Percentiles rank a stretch among this genome's conserved stretches.
Conservation (phyloP, 192 early-diverging fungal genomes). For the Rhizophagus sp. region DNA sequence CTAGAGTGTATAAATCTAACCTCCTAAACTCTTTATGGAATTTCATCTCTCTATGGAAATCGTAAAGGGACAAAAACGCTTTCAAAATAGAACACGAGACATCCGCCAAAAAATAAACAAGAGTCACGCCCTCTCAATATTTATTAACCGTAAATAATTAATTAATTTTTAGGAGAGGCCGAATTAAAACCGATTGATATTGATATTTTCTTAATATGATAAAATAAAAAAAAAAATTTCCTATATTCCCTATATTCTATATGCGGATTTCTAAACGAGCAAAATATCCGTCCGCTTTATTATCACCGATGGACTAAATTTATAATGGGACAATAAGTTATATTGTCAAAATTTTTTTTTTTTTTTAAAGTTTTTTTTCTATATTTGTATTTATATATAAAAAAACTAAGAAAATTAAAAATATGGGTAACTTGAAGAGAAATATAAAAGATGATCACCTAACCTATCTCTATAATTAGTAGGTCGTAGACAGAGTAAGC, state of each 20-base stretch:
- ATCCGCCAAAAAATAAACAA: background rate
- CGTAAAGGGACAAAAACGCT: background rate
- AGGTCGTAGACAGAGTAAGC: too few species aligned
- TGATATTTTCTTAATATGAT: too few species aligned
- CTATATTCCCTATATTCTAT: background rate
- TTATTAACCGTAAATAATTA: background rate
- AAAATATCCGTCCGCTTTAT: background rate
- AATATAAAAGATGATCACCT: too few species aligned
- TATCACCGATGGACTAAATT: background rate
- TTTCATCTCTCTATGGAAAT: too few species aligned
- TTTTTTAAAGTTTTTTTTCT: background rate
- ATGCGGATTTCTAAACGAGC: conserved; percentile 9
- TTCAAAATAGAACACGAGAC: background rate
- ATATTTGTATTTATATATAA: too few species aligned
- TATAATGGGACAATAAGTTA: background rate
- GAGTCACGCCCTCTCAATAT: background rate
- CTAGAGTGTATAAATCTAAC: too few species aligned
- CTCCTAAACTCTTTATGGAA: too few species aligned
- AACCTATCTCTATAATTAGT: too few species aligned
- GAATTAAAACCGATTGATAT: background rate
- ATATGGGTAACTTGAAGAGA: too few species aligned
- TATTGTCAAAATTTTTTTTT: background rate
- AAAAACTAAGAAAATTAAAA: too few species aligned
- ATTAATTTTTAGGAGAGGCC: background rate
- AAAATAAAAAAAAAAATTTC: too few species aligned